phyloP scores from a whole-genome alignment of 176 grass and related monocot species.

The Aegilops sharonensis region DNA sequence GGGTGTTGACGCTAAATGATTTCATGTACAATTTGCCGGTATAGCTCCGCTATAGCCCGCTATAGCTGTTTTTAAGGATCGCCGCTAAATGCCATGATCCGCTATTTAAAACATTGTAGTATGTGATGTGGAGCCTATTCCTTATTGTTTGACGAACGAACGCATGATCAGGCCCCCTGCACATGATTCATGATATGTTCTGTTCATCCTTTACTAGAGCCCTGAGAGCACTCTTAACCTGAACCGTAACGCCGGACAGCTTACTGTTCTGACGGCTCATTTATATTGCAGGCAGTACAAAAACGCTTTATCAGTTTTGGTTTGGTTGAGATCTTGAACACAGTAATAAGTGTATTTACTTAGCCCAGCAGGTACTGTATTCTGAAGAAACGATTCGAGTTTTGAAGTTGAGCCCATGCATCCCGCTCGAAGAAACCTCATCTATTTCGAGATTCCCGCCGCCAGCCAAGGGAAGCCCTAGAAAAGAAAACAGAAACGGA shows the following conservation, averaged over 20 bases:
- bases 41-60: too few species aligned
- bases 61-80: too few species aligned
- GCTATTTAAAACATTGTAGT: too few species aligned
- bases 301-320: not conserved
- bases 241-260: not conserved
- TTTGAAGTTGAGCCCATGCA: not conserved
- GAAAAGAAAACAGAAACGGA: not conserved
- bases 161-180: too few species aligned
- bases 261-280: constrained; percentile 21
- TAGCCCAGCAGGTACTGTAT: too few species aligned
- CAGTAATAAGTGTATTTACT: not conserved
- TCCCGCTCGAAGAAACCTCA: not conserved
- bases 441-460: not conserved
- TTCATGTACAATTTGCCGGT: too few species aligned
- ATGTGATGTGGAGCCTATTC: too few species aligned
- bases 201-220: not conserved
- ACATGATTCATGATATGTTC: not conserved
- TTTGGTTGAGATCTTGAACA: not conserved
- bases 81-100: too few species aligned
- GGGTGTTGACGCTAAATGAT: too few species aligned
- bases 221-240: not conserved
- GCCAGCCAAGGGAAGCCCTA: not conserved
- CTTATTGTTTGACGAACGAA: too few species aligned
- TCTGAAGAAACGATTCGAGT: too few species aligned
- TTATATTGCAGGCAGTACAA: constrained; percentile 18